These are phyloP conservation scores for Suillus hirtellus DNA, from an alignment of 768 basidiomycete species.

Conservation along the genomic window DNA sequence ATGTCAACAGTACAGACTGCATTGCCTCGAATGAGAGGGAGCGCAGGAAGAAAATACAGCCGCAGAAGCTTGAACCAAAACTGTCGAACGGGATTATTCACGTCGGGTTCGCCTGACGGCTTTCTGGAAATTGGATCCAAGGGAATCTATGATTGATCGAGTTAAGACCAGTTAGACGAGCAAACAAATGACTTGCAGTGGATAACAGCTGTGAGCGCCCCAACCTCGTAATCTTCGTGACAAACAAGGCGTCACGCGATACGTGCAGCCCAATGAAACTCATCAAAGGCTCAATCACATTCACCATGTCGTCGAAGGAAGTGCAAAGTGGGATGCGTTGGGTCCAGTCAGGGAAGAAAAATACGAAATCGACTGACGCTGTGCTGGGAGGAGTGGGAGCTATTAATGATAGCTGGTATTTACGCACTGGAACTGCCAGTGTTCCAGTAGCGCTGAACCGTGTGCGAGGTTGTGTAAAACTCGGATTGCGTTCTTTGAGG, in stretches of 20 bases:
- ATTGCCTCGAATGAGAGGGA: conserved; percentile 83
- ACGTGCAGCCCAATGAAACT: conserved; percentile 79
- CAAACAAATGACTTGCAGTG: conserved; percentile 41
- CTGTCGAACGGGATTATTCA: conserved; percentile 58
- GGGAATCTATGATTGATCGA: conserved; percentile 37
- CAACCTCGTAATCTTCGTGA: conserved; percentile 79
- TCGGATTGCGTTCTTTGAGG: conserved; percentile 59
- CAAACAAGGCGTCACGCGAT: conserved; percentile 72
- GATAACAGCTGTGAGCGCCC: conserved; percentile 65
- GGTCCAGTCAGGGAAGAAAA: conserved; percentile 88
- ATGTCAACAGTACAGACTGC: conserved; percentile 89
- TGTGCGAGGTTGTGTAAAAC: conserved; percentile 62
- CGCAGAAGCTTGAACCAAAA: conserved; percentile 88
- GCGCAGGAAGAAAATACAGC: conserved; percentile 78
- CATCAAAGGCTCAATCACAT: conserved; percentile 79
- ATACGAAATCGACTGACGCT: conserved; percentile 72
- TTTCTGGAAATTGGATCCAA: conserved; percentile 65
- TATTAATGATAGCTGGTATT: conserved; percentile 67
- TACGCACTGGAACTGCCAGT: conserved; percentile 53
- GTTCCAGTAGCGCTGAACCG: conserved; percentile 64
- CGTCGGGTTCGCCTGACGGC: conserved; percentile 52
- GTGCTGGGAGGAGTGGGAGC: conserved; percentile 85
- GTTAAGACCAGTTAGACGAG: conserved; percentile 2
- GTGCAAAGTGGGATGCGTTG: conserved; percentile 67
- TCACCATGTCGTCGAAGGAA: conserved; percentile 65